Percentiles rank a stretch among this genome's conserved stretches.
These are phyloP conservation scores for Amaranthus hypochondriacus DNA, from an alignment of 148 eudicot genomes.

Conservation along the genomic window DNA sequence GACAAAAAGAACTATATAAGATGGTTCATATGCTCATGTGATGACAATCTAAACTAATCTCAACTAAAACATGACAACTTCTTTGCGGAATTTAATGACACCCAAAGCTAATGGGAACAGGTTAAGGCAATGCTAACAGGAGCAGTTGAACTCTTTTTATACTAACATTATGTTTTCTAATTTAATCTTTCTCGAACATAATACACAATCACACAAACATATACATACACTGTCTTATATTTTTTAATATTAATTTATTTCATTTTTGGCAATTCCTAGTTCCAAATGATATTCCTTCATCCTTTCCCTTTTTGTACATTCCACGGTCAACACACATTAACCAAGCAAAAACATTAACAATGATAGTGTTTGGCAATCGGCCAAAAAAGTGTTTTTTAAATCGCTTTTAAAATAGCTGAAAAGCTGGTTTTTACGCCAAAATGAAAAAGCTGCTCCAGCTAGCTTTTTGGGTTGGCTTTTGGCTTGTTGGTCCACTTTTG, in stretches of 20 bases:
- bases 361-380: too few relatives aligned
- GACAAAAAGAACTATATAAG: background rate
- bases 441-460: too few relatives aligned
- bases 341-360: too few relatives aligned
- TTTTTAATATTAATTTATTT: background rate
- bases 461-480: too few relatives aligned
- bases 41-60: slow-evolving; percentile 1
- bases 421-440: too few relatives aligned
- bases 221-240: background rate
- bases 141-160: background rate
- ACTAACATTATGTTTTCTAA: background rate
- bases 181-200: background rate
- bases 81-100: slow-evolving; percentile 1
- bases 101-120: background rate
- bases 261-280: background rate
- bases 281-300: background rate
- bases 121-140: slow-evolving; percentile 13
- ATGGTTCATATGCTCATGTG: slow-evolving; percentile 11
- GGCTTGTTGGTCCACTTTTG: too few relatives aligned
- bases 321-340: background rate
- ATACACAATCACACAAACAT: slow-evolving; percentile 7
- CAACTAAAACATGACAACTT: background rate
- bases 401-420: too few relatives aligned
- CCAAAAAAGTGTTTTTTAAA: too few relatives aligned
- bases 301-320: background rate